phyloP scores from a whole-genome alignment of 495 filamentous ascomycete genomes.

The Aspergillus carlsbadensis region DNA sequence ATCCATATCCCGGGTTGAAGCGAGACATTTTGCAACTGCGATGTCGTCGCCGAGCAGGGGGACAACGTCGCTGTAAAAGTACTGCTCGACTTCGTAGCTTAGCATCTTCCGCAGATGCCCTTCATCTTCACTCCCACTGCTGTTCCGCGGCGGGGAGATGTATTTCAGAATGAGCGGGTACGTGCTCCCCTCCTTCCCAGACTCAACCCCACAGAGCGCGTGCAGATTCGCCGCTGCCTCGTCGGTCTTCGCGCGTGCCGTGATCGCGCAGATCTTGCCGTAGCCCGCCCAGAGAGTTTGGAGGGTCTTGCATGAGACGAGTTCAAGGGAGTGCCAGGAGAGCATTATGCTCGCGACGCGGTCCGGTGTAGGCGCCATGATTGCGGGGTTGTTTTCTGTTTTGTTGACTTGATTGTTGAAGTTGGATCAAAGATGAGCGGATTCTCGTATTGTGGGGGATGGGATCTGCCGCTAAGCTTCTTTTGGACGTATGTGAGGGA shows the following conservation, averaged over 20 bases:
- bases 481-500: too few species aligned
- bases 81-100: conserved; percentile 39
- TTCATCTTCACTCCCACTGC: conserved; percentile 23
- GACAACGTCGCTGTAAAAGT: conserved; percentile 33
- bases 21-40: conserved; percentile 33
- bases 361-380: conserved; percentile 23
- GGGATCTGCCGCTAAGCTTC: too few species aligned
- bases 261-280: conserved; percentile 35
- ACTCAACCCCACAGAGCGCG: conserved; percentile 24
- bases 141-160: conserved; percentile 30
- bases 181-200: conserved; percentile 14
- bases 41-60: conserved; percentile 27
- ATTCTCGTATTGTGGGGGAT: too few species aligned
- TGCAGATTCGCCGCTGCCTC: conserved; percentile 25
- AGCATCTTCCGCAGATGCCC: conserved; percentile 41
- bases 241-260: conserved; percentile 26
- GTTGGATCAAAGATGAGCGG: too few species aligned
- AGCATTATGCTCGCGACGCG: conserved; percentile 35
- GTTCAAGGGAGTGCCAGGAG: conserved; percentile 33
- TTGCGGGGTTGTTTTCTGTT: neutral
- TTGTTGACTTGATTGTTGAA: too few species aligned
- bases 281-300: conserved; percentile 44
- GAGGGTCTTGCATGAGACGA: conserved; percentile 32
- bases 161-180: conserved; percentile 40
- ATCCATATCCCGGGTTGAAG: conserved; percentile 28